phyloP scores from a whole-genome alignment of 2,329 filamentous ascomycete genomes.

The Aspergillaceae sp. region DNA sequence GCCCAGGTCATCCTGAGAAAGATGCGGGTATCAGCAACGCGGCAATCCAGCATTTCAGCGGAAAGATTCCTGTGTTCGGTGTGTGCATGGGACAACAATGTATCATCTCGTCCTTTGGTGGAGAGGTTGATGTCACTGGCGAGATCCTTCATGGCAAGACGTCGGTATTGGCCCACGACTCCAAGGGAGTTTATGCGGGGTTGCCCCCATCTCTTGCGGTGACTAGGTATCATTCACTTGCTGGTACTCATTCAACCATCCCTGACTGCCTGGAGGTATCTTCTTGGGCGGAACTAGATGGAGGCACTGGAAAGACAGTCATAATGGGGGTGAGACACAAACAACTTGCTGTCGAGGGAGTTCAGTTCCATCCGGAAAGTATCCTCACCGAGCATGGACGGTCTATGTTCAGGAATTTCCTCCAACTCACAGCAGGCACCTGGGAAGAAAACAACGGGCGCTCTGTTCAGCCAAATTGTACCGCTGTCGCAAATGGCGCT shows the following conservation, averaged over 20 bases:
- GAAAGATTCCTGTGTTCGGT: constrained; percentile 92
- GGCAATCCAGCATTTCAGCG: constrained; percentile 81
- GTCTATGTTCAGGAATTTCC: constrained; percentile 84
- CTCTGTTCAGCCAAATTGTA: constrained; percentile 14
- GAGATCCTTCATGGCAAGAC: constrained; percentile 98
- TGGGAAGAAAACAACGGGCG: constrained; percentile 68
- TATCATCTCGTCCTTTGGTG: constrained; percentile 89
- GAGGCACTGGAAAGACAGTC: constrained; percentile 66
- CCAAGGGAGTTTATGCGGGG: constrained; percentile 82
- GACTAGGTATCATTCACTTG: constrained; percentile 92
- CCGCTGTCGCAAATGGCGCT: constrained; percentile 9
- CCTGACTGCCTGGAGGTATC: constrained; percentile 80
- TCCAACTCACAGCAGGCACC: constrained; percentile 78
- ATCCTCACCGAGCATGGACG: constrained; percentile 86
- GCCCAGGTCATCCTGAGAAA: constrained; percentile 81
- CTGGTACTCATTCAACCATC: constrained; percentile 79
- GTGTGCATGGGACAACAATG: constrained; percentile 99
- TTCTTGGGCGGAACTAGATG: constrained; percentile 70
- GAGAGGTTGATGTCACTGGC: constrained; percentile 81
- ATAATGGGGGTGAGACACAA: constrained; percentile 98
- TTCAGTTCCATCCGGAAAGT: constrained; percentile 96
- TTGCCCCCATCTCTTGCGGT: constrained; percentile 74
- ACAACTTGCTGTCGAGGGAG: constrained; percentile 81
- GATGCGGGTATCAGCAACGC: constrained; percentile 92
- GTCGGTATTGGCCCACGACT: constrained; percentile 78